Evolutionary conservation across 306 rosid genomes (phyloP), one percentile per base, ranked within the genome.

Genomic region (Quercus ilex): DNA sequence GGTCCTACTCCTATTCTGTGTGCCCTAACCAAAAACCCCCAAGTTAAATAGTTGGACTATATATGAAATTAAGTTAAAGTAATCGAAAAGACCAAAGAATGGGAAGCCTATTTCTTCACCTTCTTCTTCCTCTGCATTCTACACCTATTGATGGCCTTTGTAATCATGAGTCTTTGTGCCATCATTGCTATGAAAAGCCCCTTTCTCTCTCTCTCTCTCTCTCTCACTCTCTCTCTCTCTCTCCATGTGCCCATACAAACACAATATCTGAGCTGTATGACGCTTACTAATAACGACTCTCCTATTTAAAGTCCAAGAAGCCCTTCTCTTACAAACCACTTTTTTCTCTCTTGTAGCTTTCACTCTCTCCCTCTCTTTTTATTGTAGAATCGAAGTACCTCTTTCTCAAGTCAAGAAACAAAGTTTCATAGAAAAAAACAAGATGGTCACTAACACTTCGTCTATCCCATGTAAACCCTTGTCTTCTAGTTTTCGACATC

Each of bases 131-230:
- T 74, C 88, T 79, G 77, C 85, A 83, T 67, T 77, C 79, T 60
- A 69, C 91, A 84, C 73, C 86, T 86, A 70, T 78, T 80, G 58
- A 92, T 85, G 86, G 84, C 94, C 85, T 81, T 81, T 70, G 96
- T 88, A 89, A 94, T 94, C 87, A 94, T 88, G 87, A 90, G 78
- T 73, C 83, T 87, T 83, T 78, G 60, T 80, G 89, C 83, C 93
- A 92, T 91, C 96, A 92, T 94, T 90, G 71, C 94, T 19, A 82
- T 57, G 71, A 80, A 86, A 92, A 87, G 80, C 80, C 84, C 60
- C 76, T 80, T 81, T 86, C 85, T 81, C 81, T 67, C 79, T 53
- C 84, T 67, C 76, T 80, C 83, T 86, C 85, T 81, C 81, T 67
- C 79, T 53, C 76, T 46, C 75, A 68, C 84, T 86, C 77, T 55